Conservation (phyloP, 2,329 filamentous ascomycete genomes). For the Xylaria sp. region DNA sequence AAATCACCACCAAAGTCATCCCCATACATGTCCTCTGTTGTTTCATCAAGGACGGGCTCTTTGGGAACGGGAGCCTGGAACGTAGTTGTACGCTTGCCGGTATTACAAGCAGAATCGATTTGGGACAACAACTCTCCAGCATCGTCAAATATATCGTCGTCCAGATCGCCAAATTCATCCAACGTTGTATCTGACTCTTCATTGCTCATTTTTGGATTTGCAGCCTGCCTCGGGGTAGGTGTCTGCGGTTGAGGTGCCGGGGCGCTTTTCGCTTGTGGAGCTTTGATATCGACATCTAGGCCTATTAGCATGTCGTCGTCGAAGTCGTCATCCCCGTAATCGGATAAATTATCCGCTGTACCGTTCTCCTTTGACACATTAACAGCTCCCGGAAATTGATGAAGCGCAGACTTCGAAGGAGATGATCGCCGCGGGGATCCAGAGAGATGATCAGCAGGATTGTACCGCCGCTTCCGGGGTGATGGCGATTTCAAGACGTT, state of each 20-base stretch:
- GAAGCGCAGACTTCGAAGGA: constrained; percentile 38
- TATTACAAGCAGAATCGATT: constrained; percentile 47
- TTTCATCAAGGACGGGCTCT: constrained; percentile 48
- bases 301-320: constrained; percentile 69
- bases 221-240: constrained; percentile 36
- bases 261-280: constrained; percentile 41
- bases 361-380: constrained; percentile 12
- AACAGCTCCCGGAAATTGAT: constrained; percentile 20
- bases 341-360: constrained; percentile 50
- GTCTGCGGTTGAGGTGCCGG: constrained; percentile 28
- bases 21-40: constrained; percentile 63
- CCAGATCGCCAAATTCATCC: constrained; percentile 74
- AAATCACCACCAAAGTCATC: constrained; percentile 79
- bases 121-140: constrained; percentile 56
- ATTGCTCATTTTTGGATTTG: constrained; percentile 25
- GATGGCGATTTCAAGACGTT: constrained; percentile 56
- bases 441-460: constrained; percentile 33
- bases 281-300: constrained; percentile 57
- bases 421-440: constrained; percentile 37
- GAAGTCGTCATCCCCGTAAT: constrained; percentile 67
- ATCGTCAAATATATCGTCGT: constrained; percentile 68
- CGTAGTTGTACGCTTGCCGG: constrained; percentile 33
- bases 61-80: constrained; percentile 34
- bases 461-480: constrained; percentile 52
- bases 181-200: constrained; percentile 46